These are phyloP conservation scores for Cantharellus cinnabarinus DNA, from an alignment of 768 basidiomycete genomes.

Conservation along the genomic window DNA sequence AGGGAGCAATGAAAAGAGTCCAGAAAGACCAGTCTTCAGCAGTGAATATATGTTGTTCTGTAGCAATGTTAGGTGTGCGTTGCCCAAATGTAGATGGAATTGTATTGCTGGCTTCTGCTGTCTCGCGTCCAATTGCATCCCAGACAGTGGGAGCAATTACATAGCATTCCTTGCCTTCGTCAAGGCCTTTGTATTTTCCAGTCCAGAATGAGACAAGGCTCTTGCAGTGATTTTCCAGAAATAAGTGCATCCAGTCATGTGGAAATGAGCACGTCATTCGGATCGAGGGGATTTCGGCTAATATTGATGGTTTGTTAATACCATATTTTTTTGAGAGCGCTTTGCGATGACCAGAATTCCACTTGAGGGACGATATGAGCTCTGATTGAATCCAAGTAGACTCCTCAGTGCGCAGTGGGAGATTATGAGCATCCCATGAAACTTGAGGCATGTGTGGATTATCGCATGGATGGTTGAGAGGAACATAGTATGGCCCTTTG, in stretches of 20 bases:
- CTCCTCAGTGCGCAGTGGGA: slow-evolving; percentile 19
- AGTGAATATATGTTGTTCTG: slow-evolving; percentile 5
- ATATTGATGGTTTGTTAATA: slow-evolving; percentile 18
- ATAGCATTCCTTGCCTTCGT: slow-evolving; percentile 14
- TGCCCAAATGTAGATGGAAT: slow-evolving; percentile 21
- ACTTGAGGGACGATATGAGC: slow-evolving; percentile 13
- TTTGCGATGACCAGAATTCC: slow-evolving; percentile 7
- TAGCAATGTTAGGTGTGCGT: not conserved
- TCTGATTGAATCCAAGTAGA: slow-evolving; percentile 15
- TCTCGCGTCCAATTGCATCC: slow-evolving; percentile 22
- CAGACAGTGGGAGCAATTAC: slow-evolving; percentile 16
- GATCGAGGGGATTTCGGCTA: slow-evolving; percentile 16
- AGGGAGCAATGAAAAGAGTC: slow-evolving; percentile 21
- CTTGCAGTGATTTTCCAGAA: slow-evolving; percentile 24
- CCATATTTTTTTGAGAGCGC: slow-evolving; percentile 16
- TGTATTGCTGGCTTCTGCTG: slow-evolving; percentile 15
- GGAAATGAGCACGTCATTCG: slow-evolving; percentile 23
- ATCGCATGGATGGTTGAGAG: not conserved
- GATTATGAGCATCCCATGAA: slow-evolving; percentile 5
- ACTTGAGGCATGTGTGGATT: slow-evolving; percentile 12
- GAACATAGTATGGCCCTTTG: not conserved
- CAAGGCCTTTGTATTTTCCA: slow-evolving; percentile 23
- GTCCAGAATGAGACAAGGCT: slow-evolving; percentile 24
- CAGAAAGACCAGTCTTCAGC: slow-evolving; percentile 20
- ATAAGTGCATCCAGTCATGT: slow-evolving; percentile 30